Base-by-base conservation (phyloP, 768 basidiomycete genomes). In the Termitomyces eurrhizus region DNA sequence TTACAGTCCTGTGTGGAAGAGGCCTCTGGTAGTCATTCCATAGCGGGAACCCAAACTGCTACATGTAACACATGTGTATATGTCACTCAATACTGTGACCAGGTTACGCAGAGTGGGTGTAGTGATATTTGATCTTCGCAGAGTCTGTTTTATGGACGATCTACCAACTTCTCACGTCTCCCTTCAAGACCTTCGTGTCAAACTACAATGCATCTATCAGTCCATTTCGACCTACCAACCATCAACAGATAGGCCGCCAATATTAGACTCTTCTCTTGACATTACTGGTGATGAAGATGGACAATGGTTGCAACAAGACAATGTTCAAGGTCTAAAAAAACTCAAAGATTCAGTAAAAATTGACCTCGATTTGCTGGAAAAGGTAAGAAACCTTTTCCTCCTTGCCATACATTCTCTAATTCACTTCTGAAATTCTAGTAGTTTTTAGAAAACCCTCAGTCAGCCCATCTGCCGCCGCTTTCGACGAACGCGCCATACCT, bases 401-500 rank as follows among this genome's bases (percentile, higher is more conserved):
- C 32, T 58, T 57, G 50, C 57, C 55, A 33, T 48, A 26, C 41
- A 29, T 35, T 45, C 50, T 51, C 37, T 46, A 64, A 18, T 46
- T 66, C 58, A 63, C 58, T 56, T 60, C 50, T 59, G 51, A 52
- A 41, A 62, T 60, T 57, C 74, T 68, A 87, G 85, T 88, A 90
- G 87, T 86, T 86, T 68, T 79, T 88, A 56, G 75, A 78, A 58
- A 73, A 80, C 63, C 78, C 82, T 7, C 61, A 74, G 32, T 79
- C 75, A 44, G 74, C 67, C 16, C 69, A 75, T n/a, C 71, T 80
- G 1, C 81, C 84, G 0, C 69, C 84, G 4, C 74, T 83, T 24
- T 88, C 88, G 0, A 91, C 87, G 9, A 95, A 94, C 71, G 87
- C 91, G 0, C 89, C 89, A 11, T 91, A 93, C 66, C 77, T 92